Evolutionary conservation across 352 stramenopile genomes (phyloP), one percentile per base, ranked within the genome.

Genomic region (Pythium coloratum): DNA sequence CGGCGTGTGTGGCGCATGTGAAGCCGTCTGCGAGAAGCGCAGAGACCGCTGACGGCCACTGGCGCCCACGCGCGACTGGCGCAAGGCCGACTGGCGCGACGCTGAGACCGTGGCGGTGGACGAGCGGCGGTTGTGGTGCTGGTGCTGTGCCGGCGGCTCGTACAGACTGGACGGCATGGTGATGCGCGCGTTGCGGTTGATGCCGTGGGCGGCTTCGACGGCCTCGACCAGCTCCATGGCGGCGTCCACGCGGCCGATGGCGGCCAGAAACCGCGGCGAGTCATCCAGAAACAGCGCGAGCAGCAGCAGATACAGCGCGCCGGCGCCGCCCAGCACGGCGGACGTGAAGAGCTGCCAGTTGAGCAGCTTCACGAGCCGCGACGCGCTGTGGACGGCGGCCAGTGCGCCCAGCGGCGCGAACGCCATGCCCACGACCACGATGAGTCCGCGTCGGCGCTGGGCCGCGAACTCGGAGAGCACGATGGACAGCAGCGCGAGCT

Each of bases 251-350:
- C 82, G 81, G 4, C 85, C 85, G 0, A 86, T 77, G 59, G 76
- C 84, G 6, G 79, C 85, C 18, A 94, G 70, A 61, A 87, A 94
- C 60, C 87, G 88, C 24, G 85, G 85, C 12, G 83, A 89, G 46
- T 94, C 85, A 18, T 75, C 68, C 30, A 91, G 59, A 9, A 49
- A 64, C 28, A 76, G 18, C 46, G 69, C 76, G 1, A 84, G 47
- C 33, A 75, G 36, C 0, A 68, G 57, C 6, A 73, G 26, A 38
- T 76, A 76, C 7, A 84, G 6, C 3, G 69, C 4, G 14, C 70
- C 67, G 24, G 75, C 63, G 32, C 67, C 74, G 64, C 75, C 77
- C 34, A 80, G 28, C n/a, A 66, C 44, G 18, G 51, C 65, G 30
- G 50, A 66, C 60, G 59, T 65, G 38, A 77, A 55, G 30, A 64